Evolutionary conservation across 2,329 filamentous ascomycete species (phyloP), one percentile per base, ranked within the genome.

Genomic region (Leptographium procerum): DNA sequence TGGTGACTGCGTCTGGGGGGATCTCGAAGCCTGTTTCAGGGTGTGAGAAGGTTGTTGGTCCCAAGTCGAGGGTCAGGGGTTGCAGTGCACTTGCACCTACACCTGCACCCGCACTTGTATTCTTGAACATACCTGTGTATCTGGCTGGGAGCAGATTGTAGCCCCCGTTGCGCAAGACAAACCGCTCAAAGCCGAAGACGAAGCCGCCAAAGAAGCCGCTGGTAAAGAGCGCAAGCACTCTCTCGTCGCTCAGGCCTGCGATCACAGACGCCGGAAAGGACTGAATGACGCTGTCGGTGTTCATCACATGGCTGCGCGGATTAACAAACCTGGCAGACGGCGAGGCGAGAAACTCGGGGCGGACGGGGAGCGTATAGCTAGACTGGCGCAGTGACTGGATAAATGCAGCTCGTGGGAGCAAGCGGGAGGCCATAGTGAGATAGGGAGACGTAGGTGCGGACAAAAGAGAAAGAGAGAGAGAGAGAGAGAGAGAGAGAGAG

Each of bases 151-250:
- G 56, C 47, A 57, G 13, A 45, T 52, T 52, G 28, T 57, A 57
- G 24, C 56, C 56, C 13, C 56, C 56, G 11, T 45, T 45, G 36
- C 56, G 56, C 47, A 57, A 34, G 26, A 57, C 31, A 19, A 57
- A 57, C 11, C 56, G 47, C 48, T 57, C 56, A 22, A 52, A 45
- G 26, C 47, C 56, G 52, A 57, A 57, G 11, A 57, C 22, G 56
- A 57, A 57, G 4, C 56, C 56, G 19, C 56, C 47, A 57, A 57
- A 52, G 28, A 57, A 57, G 48, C 56, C 56, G 19, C 56, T 57
- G 33, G 48, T 52, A 40, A 57, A 57, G 19, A 57, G 56, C 13
- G 56, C 47, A 5, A 57, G 56, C 16, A 52, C 56, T 6, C 48
- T 16, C 22, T 57, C 56, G 26, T 57, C 56, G 34, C 56, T 52